These are phyloP conservation scores for Coniochaeta prunicola DNA, from an alignment of 2,329 filamentous ascomycete genomes.

Conservation along the genomic window DNA sequence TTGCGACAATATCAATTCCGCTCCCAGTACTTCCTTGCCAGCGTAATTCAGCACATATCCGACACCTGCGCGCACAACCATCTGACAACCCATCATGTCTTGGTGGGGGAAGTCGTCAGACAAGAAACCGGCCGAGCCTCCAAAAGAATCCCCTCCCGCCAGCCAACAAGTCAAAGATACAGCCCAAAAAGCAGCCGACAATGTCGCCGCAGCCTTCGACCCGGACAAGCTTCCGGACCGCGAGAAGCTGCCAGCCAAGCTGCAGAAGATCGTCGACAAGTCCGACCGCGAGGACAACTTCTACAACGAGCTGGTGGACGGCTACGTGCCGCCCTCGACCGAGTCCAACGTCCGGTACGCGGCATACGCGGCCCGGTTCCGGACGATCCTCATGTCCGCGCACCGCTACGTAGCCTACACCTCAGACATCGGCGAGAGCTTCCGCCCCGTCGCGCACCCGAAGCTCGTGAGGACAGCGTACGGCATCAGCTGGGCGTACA, in stretches of 20 bases:
- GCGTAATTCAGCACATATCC: background rate
- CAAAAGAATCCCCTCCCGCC: conserved; percentile 13
- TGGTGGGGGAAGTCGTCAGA: conserved; percentile 31
- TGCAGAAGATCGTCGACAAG: conserved; percentile 52
- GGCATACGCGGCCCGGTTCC: conserved; percentile 78
- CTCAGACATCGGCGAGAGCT: conserved; percentile 91
- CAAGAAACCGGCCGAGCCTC: conserved; percentile 15
- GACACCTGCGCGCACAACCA: background rate
- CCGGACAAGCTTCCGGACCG: conserved; percentile 38
- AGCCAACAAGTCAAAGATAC: conserved; percentile 3
- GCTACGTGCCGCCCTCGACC: conserved; percentile 71
- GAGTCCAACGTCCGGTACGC: conserved; percentile 85
- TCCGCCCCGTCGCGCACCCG: conserved; percentile 86
- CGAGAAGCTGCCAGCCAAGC: conserved; percentile 44
- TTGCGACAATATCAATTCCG: background rate
- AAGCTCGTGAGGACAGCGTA: conserved; percentile 77
- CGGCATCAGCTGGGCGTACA: conserved; percentile 85
- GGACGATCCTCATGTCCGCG: conserved; percentile 81
- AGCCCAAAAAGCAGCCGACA: conserved; percentile 5
- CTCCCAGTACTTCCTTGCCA: background rate
- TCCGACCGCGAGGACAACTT: conserved; percentile 61
- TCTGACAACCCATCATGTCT: conserved; percentile 16
- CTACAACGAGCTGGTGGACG: conserved; percentile 70
- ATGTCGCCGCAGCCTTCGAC: conserved; percentile 27
- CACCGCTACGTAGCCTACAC: conserved; percentile 98